These are phyloP conservation scores for Sporisorium graminicola DNA, from an alignment of 1,284 basidiomycete species.

Conservation along the genomic window DNA sequence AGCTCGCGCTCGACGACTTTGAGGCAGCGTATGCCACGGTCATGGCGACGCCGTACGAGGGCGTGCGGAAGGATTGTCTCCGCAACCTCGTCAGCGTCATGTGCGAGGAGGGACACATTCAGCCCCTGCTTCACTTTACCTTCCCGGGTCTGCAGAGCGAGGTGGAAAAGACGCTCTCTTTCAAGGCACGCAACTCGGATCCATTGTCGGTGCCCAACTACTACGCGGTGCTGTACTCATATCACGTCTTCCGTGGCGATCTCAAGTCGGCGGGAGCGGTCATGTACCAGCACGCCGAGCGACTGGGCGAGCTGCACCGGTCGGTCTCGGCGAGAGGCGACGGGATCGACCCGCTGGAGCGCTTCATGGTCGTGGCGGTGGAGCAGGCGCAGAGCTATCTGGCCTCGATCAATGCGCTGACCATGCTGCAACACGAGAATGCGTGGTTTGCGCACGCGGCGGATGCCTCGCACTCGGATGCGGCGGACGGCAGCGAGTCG, in stretches of 20 bases:
- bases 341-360: constrained; percentile 39
- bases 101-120: constrained; percentile 89
- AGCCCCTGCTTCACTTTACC: constrained; percentile 83
- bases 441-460: constrained; percentile 80
- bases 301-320: constrained; percentile 75
- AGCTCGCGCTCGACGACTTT: constrained; percentile 58
- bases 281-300: constrained; percentile 93
- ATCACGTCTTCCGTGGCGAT: constrained; percentile 71
- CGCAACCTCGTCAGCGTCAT: constrained; percentile 93
- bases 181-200: constrained; percentile 94
- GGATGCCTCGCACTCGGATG: constrained; percentile 24
- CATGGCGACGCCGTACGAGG: constrained; percentile 71
- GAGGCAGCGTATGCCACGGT: constrained; percentile 56
- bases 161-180: constrained; percentile 88
- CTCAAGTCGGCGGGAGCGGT: constrained; percentile 71
- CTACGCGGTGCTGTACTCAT: constrained; percentile 92
- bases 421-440: constrained; percentile 82
- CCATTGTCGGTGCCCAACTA: constrained; percentile 87
- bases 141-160: constrained; percentile 88
- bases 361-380: constrained; percentile 73
- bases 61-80: constrained; percentile 91
- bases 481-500: constrained; percentile 26
- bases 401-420: constrained; percentile 89
- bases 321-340: constrained; percentile 8
- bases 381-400: constrained; percentile 84